Evolutionary conservation across 2,329 filamentous ascomycete genomes (phyloP).

Genomic region (Hirsutella rhossiliensis): DNA sequence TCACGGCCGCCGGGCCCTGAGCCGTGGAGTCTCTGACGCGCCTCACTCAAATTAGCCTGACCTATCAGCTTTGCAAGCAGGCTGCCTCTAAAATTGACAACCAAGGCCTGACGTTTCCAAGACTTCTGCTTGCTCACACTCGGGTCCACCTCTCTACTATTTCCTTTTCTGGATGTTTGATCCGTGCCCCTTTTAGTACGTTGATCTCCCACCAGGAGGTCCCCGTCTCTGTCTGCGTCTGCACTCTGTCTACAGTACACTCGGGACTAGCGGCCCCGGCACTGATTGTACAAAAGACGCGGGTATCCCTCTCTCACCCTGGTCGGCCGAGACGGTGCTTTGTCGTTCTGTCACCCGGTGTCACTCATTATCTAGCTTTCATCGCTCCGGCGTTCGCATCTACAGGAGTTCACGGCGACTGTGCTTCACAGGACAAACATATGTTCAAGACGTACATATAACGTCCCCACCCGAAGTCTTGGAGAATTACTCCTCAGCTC

Average conservation of each 20-base stretch:
- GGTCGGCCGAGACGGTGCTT: neutral
- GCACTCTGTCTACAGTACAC: constrained; percentile 1
- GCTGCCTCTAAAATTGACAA: neutral
- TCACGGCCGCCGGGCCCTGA: neutral
- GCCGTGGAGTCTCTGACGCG: constrained; percentile 1
- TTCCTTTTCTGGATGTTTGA: constrained; percentile 25
- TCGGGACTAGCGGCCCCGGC: constrained; percentile 12
- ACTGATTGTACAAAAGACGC: constrained; percentile 18
- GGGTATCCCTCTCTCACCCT: constrained; percentile 4
- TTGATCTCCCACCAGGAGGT: constrained; percentile 11
- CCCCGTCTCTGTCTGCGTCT: constrained; percentile 6
- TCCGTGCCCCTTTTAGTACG: constrained; percentile 19
- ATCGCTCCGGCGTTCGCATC: neutral
- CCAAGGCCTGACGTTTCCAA: constrained; percentile 2
- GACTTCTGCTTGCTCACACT: constrained; percentile 6
- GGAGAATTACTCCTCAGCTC: too few species aligned
- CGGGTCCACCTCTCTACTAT: constrained; percentile 21
- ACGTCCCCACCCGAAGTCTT: too few species aligned
- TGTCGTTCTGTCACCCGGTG: neutral
- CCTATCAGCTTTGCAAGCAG: neutral
- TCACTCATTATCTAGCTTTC: neutral
- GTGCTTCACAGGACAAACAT: too few species aligned
- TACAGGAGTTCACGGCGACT: neutral
- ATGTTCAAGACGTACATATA: too few species aligned
- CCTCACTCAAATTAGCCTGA: neutral